Conservation (phyloP, 2,329 filamentous ascomycete genomes). For the Fusarium nematophilum region DNA sequence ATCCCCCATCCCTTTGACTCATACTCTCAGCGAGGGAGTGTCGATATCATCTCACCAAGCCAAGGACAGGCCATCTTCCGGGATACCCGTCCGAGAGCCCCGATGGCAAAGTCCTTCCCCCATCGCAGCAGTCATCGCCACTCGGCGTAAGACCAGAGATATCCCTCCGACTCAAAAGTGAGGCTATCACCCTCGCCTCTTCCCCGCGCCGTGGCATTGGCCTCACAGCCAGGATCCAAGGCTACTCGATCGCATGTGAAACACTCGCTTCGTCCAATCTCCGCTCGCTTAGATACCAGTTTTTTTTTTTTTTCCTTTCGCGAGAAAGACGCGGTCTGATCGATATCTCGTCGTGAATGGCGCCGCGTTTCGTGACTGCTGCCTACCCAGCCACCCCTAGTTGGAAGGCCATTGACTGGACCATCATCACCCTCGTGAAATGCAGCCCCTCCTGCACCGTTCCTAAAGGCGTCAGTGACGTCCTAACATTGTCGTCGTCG, state of each 20-base stretch:
- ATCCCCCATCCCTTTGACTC: not conserved
- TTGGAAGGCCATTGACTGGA: slow-evolving; percentile 10
- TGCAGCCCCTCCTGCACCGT: no score
- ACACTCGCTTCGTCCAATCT: slow-evolving; percentile 5
- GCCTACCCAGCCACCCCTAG: slow-evolving; percentile 31
- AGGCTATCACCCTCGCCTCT: slow-evolving; percentile 14
- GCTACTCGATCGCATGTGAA: slow-evolving; percentile 7
- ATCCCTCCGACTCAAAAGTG: slow-evolving; percentile 7
- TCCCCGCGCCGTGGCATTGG: slow-evolving; percentile 19
- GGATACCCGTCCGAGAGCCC: slow-evolving; percentile 11
- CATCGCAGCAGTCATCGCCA: slow-evolving; percentile 18
- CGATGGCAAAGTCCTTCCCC: slow-evolving; percentile 24
- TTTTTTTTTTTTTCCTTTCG: no score
- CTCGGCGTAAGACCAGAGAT: slow-evolving; percentile 25
- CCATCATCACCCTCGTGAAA: no score
- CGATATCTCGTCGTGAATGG: slow-evolving; percentile 9
- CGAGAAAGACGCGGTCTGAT: slow-evolving; percentile 5
- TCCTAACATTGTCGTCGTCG: no score
- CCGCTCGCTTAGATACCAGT: no score
- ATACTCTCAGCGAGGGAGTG: slow-evolving; percentile 21
- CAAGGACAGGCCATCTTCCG: not conserved
- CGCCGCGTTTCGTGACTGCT: slow-evolving; percentile 26
- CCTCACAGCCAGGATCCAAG: not conserved
- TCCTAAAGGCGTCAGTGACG: no score
- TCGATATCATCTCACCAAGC: slow-evolving; percentile 15